Conservation (phyloP, 768 basidiomycete species). For the Melanogaster broomeanus region DNA sequence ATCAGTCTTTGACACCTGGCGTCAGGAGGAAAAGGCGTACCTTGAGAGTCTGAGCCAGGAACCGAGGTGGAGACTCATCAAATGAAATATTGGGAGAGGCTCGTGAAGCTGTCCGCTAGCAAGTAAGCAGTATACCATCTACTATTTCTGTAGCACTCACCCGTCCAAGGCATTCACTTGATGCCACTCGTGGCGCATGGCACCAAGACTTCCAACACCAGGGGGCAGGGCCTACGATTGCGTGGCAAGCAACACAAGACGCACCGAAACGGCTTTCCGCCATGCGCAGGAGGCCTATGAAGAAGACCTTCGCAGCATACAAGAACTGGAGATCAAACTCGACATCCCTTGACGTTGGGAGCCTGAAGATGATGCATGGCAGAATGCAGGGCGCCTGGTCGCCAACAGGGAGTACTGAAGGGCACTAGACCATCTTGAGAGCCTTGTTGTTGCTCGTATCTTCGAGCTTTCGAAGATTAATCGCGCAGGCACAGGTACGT, state of each 20-base stretch:
- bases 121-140: slow-evolving; percentile 10
- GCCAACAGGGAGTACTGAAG: slow-evolving; percentile 4
- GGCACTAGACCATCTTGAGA: slow-evolving; percentile 14
- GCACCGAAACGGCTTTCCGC: slow-evolving; percentile 2
- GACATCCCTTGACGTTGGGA: slow-evolving; percentile 12
- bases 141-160: background rate
- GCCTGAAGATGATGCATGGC: slow-evolving; percentile 12
- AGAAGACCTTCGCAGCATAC: slow-evolving; percentile 8
- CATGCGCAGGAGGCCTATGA: slow-evolving; percentile 9
- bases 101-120: background rate
- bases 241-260: background rate
- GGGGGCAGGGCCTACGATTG: background rate
- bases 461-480: slow-evolving; percentile 26
- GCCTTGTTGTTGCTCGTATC: slow-evolving; percentile 11
- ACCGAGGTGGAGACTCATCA: slow-evolving; percentile 5
- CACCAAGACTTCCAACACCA: background rate
- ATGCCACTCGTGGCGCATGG: background rate
- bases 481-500: slow-evolving; percentile 16
- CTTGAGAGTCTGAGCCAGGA: background rate
- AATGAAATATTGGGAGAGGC: slow-evolving; percentile 18
- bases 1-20: slow-evolving; percentile 4
- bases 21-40: slow-evolving; percentile 6
- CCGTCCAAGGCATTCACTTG: background rate
- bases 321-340: slow-evolving; percentile 22
- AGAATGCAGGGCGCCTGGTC: background rate